Evolutionary conservation across 2,329 filamentous ascomycete genomes (phyloP), one percentile per base, ranked within the genome.

Genomic region (Cryphonectria japonica): DNA sequence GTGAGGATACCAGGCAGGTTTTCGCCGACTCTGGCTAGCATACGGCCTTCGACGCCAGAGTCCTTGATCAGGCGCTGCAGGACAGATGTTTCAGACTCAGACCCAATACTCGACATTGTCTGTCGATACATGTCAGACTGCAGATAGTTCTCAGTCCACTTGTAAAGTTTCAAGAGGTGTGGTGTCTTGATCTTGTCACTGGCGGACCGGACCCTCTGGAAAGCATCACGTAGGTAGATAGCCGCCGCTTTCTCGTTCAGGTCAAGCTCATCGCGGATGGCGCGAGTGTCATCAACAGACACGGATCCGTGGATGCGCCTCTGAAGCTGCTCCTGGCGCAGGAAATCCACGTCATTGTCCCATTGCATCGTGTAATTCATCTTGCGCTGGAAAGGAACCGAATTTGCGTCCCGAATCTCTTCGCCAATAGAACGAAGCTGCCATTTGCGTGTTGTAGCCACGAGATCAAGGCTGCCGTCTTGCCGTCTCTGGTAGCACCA

Each of bases 181-280:
- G 67, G 61, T 4, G 43, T 69, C 5, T 61, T 66, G 5, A 71
- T 67, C 14, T 64, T 32, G 11, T 67, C 62, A 19, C 41, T 34
- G 16, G 41, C 3, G 22, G 13, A 29, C 2, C 32, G 37, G 5
- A 71, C 59, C 19, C 52, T 29, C 29, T 54, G n/a, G 2, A 71
- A 37, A 5, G 73, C 70, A 19, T 69, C 41, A 1, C 73, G 73
- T 3, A 74, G 69, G 61, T 69, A 73, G 16, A 74, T 74, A 2
- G 39, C 50, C 1, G 73, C 71, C 5, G 60, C 71, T 19, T 59
- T 64, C 14, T 74, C 71, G 61, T 66, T 70, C 13, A 73, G 67
- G 41, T 32, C 34, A 6, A 70, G 50, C 22, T 71, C 67, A 1
- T 65, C 29, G 14, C 19, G 29, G 29, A 34, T 50, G 43, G 63